phyloP scores from a whole-genome alignment of 768 basidiomycete genomes.

The Epithele typhae region DNA sequence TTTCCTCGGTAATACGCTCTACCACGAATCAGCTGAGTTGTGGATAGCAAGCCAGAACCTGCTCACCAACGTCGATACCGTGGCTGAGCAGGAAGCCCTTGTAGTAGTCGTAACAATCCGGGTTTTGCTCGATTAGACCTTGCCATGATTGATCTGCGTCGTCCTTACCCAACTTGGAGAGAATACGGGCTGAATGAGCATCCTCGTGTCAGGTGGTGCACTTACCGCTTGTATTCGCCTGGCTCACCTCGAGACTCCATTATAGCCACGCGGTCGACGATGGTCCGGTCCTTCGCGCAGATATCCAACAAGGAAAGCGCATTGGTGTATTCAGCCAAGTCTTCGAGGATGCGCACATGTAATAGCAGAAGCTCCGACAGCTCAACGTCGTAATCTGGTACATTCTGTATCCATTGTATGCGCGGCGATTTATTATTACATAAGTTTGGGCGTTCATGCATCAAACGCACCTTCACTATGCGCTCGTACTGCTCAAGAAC shows the following conservation, averaged over 20 bases:
- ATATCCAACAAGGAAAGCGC: conserved; percentile 62
- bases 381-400: conserved; percentile 76
- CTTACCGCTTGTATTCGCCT: background rate
- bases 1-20: conserved; percentile 45
- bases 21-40: background rate
- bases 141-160: conserved; percentile 83
- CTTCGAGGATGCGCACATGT: conserved; percentile 69
- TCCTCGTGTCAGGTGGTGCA: conserved; percentile 6
- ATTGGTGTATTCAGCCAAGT: conserved; percentile 56
- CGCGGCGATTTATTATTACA: background rate
- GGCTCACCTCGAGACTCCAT: conserved; percentile 62
- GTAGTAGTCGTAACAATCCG: conserved; percentile 82
- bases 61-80: conserved; percentile 62
- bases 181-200: conserved; percentile 58
- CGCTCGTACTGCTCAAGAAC: conserved; percentile 69
- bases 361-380: conserved; percentile 81
- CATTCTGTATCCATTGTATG: conserved; percentile 43
- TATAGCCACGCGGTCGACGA: conserved; percentile 68
- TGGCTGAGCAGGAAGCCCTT: conserved; percentile 62
- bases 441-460: background rate
- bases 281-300: conserved; percentile 56
- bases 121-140: conserved; percentile 76
- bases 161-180: conserved; percentile 59
- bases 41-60: background rate
- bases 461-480: conserved; percentile 60